Evolutionary conservation across 106 monocot genomes (phyloP).

Genomic region (Acorus calamus): DNA sequence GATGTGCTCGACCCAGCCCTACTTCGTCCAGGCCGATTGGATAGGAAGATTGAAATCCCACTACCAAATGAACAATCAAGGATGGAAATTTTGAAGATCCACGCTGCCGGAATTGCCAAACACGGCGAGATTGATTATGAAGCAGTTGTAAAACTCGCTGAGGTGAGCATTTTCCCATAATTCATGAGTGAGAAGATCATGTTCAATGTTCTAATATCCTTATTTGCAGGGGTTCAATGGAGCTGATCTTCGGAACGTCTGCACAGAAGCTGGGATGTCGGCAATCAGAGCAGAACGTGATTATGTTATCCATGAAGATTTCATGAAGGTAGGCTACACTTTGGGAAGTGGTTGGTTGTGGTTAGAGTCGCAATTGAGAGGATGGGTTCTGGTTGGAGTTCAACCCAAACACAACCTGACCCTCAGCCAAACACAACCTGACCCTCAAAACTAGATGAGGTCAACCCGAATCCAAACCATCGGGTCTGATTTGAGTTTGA

Average conservation of each 20-base stretch:
- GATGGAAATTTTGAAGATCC: constrained; percentile 95
- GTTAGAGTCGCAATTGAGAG: too few relatives aligned
- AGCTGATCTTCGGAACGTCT: constrained; percentile 92
- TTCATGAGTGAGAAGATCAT: not conserved
- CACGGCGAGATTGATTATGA: constrained; percentile 97
- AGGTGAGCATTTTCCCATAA: constrained; percentile 27
- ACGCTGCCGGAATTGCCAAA: constrained; percentile 91
- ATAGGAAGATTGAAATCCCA: constrained; percentile 95
- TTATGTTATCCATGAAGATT: constrained; percentile 94
- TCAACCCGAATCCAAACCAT: too few relatives aligned
- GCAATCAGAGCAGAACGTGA: constrained; percentile 96
- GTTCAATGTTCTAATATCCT: not conserved
- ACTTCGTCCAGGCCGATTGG: constrained; percentile 80
- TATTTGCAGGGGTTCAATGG: constrained; percentile 81
- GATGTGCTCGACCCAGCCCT: constrained; percentile 95
- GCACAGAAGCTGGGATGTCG: constrained; percentile 95
- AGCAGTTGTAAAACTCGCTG: constrained; percentile 86
- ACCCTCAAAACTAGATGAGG: too few relatives aligned
- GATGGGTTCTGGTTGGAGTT: too few relatives aligned
- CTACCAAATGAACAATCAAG: constrained; percentile 91
- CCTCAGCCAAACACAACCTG: too few relatives aligned
- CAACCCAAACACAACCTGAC: too few relatives aligned
- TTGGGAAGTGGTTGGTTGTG: too few relatives aligned
- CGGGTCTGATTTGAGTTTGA: too few relatives aligned
- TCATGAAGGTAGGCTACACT: constrained; percentile 66